Conservation (phyloP, 805 yeast genomes). For the Kodamaea neixiangensis region DNA sequence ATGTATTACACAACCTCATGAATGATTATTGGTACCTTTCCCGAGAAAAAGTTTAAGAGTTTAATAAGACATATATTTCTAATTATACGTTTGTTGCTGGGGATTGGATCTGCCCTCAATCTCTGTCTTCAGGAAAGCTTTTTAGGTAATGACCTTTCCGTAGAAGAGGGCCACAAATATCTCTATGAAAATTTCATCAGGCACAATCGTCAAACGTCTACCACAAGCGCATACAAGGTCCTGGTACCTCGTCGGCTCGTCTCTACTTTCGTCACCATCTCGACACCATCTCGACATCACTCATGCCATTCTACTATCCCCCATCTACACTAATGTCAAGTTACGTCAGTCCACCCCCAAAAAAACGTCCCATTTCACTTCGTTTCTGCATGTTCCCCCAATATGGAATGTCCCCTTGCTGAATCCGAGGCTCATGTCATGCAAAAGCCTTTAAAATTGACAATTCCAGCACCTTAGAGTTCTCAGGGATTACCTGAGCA, state of each 20-base stretch:
- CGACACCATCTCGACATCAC: neutral
- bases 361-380: neutral
- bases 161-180: too few relatives aligned
- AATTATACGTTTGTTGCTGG: too few relatives aligned
- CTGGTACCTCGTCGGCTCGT: too few relatives aligned
- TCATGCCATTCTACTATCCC: too few relatives aligned
- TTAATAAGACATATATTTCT: neutral
- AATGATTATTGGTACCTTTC: neutral
- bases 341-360: neutral
- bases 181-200: too few relatives aligned
- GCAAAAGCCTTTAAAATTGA: too few relatives aligned
- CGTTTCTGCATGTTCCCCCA: neutral
- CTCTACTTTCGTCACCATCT: neutral
- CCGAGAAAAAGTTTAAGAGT: neutral
- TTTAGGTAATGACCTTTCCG: neutral
- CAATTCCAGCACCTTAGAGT: too few relatives aligned
- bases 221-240: too few relatives aligned
- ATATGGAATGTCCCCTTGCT: neutral
- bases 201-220: too few relatives aligned
- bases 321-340: neutral
- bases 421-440: neutral
- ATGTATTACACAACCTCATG: too few relatives aligned
- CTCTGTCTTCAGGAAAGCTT: neutral
- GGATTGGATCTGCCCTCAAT: neutral
- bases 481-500: too few relatives aligned